phyloP scores from a whole-genome alignment of 345 rosid species.

The Aquilaria sinensis region DNA sequence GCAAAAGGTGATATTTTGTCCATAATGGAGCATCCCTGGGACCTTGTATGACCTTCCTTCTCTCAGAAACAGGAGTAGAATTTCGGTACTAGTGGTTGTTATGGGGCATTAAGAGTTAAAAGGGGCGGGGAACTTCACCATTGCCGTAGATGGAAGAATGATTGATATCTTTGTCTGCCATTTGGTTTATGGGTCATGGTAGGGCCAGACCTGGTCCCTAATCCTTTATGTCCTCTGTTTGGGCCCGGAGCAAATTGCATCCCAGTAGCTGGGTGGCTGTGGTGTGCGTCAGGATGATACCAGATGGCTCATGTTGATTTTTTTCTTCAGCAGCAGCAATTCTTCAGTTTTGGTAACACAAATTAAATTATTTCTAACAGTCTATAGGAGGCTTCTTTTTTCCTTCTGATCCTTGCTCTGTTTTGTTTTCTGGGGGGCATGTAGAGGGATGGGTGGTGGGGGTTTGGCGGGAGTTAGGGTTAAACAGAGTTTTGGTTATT shows the following conservation, averaged over 20 bases:
- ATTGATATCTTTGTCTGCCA: constrained; percentile 49
- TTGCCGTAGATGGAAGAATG: constrained; percentile 29
- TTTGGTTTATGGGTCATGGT: constrained; percentile 23
- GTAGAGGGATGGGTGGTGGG: background rate
- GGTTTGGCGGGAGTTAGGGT: background rate
- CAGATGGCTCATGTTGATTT: background rate
- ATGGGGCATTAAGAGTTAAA: constrained; percentile 21
- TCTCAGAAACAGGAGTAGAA: constrained; percentile 14
- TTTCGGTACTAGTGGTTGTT: constrained; percentile 30
- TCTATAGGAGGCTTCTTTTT: no score
- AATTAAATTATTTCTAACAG: background rate
- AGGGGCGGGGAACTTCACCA: constrained; percentile 34
- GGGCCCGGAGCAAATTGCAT: no score
- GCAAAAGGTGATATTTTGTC: constrained; percentile 19
- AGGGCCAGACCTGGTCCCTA: constrained; percentile 27
- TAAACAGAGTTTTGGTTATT: background rate
- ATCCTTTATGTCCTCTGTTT: no score
- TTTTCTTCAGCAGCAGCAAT: background rate
- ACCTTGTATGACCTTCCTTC: constrained; percentile 14
- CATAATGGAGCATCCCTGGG: constrained; percentile 19
- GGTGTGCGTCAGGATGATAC: no score
- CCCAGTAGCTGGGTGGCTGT: no score
- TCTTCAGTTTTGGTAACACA: constrained; percentile 18
- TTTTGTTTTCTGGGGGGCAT: background rate
- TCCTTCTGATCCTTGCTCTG: background rate